Evolutionary conservation across 2,329 filamentous ascomycete species (phyloP).

Genomic region (Pezicula radicicola): DNA sequence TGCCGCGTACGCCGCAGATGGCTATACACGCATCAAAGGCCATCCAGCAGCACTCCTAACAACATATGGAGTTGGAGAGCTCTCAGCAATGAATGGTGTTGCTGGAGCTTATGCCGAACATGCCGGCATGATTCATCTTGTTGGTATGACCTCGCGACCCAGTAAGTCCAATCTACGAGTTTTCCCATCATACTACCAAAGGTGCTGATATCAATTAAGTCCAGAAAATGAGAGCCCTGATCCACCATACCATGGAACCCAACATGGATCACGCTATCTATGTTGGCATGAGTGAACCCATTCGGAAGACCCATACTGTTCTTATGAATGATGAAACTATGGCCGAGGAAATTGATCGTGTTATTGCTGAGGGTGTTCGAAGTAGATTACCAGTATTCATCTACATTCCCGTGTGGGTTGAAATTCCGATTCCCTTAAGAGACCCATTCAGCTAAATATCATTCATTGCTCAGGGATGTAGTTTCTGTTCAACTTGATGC

Average conservation of each 20-base stretch:
- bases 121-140: conserved; percentile 54
- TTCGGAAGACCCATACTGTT: conserved; percentile 28
- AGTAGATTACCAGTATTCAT: conserved; percentile 55
- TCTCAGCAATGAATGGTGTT: conserved; percentile 57
- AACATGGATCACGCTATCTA: conserved; percentile 54
- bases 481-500: conserved; percentile 34
- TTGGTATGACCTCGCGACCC: conserved; percentile 35
- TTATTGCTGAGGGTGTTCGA: conserved; percentile 46
- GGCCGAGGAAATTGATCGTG: conserved; percentile 47
- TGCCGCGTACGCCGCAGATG: conserved; percentile 46
- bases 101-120: conserved; percentile 56
- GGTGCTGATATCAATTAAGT: conserved; percentile 15
- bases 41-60: conserved; percentile 43
- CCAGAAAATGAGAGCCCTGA: conserved; percentile 38
- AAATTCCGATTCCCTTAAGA: no score
- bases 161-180: conserved; percentile 6
- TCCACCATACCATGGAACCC: conserved; percentile 56
- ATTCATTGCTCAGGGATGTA: conserved; percentile 35
- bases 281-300: conserved; percentile 40
- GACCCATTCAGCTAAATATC: no score
- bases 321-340: conserved; percentile 59
- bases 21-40: conserved; percentile 46
- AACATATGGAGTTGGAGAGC: conserved; percentile 48
- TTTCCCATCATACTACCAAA: background rate
- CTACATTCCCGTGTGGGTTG: conserved; percentile 40